A percentile compares a stretch with the other conserved stretches of the same genome.
phyloP scores from a whole-genome alignment of 768 basidiomycete species.

The Leccinum sublutescens region DNA sequence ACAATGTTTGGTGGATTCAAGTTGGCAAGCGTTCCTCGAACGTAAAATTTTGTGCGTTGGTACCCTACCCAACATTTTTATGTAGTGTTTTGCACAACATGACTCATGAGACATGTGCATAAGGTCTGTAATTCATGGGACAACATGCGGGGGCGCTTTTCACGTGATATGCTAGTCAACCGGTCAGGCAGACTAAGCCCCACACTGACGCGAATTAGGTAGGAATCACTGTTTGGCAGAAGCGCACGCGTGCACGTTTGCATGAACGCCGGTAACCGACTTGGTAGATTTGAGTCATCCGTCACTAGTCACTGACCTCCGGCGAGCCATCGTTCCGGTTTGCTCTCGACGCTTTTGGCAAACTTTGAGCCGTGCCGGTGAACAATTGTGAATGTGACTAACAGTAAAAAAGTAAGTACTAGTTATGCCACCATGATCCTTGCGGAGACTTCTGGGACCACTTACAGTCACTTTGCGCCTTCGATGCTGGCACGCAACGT shows the following conservation, averaged over 20 bases:
- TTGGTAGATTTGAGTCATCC: neutral
- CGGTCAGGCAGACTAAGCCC: neutral
- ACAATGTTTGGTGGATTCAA: neutral
- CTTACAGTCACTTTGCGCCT: neutral
- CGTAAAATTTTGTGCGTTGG: conserved; percentile 22
- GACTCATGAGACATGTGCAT: neutral
- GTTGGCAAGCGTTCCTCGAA: conserved; percentile 8
- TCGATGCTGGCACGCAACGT: neutral
- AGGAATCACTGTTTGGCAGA: neutral
- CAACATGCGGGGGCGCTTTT: neutral
- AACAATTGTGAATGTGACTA: neutral
- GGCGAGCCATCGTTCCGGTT: neutral
- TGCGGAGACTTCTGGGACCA: neutral
- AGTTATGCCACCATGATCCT: neutral
- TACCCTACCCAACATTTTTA: neutral
- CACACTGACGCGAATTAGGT: neutral
- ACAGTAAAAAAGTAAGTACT: neutral
- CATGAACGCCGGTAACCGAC: neutral
- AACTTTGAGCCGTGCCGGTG: neutral
- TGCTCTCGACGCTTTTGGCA: neutral
- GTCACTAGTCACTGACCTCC: too few species aligned
- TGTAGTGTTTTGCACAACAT: neutral
- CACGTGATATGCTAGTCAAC: conserved; percentile 24
- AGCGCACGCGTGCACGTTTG: neutral
- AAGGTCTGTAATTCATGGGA: neutral